These are phyloP conservation scores for Tetradesmus obliquus DNA, from an alignment of 139 green algal species.

Conservation along the genomic window DNA sequence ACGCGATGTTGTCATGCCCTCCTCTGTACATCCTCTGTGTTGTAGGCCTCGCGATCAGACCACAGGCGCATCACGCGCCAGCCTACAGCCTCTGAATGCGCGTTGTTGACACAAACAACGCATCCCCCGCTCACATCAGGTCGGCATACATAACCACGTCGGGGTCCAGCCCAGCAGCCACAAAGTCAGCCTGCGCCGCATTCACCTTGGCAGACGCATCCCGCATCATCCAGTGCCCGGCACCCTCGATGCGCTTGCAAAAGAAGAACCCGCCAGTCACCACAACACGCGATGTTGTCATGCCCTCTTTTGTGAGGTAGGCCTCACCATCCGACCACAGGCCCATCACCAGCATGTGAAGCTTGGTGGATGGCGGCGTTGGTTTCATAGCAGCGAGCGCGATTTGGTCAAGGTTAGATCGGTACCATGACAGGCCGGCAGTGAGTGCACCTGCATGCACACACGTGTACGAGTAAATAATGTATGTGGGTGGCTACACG, in stretches of 20 bases:
- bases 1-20: neutral
- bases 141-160: too few species aligned
- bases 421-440: neutral
- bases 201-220: neutral
- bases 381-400: neutral
- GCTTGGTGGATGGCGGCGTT: neutral
- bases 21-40: too few species aligned
- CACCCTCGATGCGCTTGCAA: neutral
- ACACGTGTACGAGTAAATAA: neutral
- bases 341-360: constrained; percentile 2
- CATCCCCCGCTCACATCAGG: too few species aligned
- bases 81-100: too few species aligned
- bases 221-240: constrained; percentile 4
- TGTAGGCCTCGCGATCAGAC: too few species aligned
- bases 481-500: too few species aligned
- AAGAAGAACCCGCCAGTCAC: neutral
- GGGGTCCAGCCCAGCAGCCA: neutral
- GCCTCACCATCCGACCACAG: neutral
- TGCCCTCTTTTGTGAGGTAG: neutral
- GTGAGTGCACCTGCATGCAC: neutral
- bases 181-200: neutral
- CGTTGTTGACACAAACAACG: neutral
- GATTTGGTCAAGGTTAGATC: neutral
- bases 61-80: neutral
- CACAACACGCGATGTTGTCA: neutral